These are phyloP conservation scores for Talaromyces albobiverticillius DNA, from an alignment of 2,329 filamentous ascomycete species.

Conservation along the genomic window DNA sequence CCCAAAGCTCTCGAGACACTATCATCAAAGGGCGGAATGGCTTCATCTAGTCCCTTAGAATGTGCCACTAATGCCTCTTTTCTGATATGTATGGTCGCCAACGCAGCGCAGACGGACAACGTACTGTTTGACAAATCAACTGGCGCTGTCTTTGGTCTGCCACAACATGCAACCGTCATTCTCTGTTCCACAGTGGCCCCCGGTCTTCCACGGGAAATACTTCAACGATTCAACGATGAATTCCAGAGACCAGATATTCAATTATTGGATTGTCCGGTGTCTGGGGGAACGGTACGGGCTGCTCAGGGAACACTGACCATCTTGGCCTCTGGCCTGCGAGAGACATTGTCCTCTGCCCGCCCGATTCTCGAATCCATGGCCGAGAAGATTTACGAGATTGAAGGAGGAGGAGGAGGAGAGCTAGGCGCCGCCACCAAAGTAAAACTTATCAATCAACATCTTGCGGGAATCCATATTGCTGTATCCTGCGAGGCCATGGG, in stretches of 20 bases:
- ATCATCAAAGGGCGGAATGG: conserved; percentile 21
- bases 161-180: conserved; percentile 29
- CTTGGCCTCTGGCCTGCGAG: conserved; percentile 30
- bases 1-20: conserved; percentile 30
- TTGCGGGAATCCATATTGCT: conserved; percentile 58
- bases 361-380: conserved; percentile 33
- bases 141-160: conserved; percentile 26
- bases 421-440: conserved; percentile 55
- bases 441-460: conserved; percentile 58
- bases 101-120: conserved; percentile 30
- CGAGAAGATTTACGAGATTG: conserved; percentile 46
- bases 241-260: conserved; percentile 24
- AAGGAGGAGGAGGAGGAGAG: too few species aligned
- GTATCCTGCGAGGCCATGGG: conserved; percentile 57
- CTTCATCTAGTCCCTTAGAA: conserved; percentile 26
- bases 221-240: conserved; percentile 17
- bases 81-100: conserved; percentile 38
- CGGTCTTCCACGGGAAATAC: conserved; percentile 23
- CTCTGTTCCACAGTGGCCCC: conserved; percentile 39
- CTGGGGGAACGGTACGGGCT: conserved; percentile 37
- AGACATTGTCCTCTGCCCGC: conserved; percentile 22
- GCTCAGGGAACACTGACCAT: conserved; percentile 37
- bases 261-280: conserved; percentile 38
- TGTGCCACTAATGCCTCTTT: conserved; percentile 29
- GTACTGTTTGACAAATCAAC: conserved; percentile 29